A percentile compares a stretch with the other conserved stretches of the same genome.
Evolutionary conservation across 306 rosid species (phyloP).

Genomic region (Inga leiocalycina): DNA sequence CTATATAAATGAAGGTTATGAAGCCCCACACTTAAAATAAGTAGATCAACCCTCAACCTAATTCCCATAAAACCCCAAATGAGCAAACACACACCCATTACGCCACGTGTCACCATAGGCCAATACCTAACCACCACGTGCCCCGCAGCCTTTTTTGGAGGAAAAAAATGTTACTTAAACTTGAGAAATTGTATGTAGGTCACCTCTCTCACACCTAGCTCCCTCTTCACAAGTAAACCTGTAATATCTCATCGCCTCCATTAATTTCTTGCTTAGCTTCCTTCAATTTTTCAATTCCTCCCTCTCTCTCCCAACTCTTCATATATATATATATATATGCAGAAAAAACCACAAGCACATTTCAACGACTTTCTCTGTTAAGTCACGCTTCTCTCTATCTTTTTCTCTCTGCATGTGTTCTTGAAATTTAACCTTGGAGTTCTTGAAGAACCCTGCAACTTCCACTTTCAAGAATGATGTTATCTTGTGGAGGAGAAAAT

Average conservation of each 20-base stretch:
- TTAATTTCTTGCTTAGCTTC: background rate
- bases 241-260: background rate
- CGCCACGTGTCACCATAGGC: conserved; percentile 39
- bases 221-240: background rate
- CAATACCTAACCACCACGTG: background rate
- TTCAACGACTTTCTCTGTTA: background rate
- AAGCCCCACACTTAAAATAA: conserved; percentile 12
- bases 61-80: conserved; percentile 28
- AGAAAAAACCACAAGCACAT: background rate
- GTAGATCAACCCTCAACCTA: conserved; percentile 72
- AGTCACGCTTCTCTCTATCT: background rate
- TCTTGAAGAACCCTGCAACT: background rate
- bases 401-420: background rate
- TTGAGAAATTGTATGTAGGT: conserved; percentile 52
- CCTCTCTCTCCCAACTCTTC: background rate
- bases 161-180: background rate
- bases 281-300: background rate
- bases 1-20: background rate
- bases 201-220: conserved; percentile 48
- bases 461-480: background rate
- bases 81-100: background rate
- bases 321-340: background rate
- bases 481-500: background rate
- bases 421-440: conserved; percentile 15
- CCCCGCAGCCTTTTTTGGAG: background rate